Evolutionary conservation across 108 stramenopile genomes (phyloP), one percentile per base, ranked within the genome.

Genomic region (Skeletonema menzelii): DNA sequence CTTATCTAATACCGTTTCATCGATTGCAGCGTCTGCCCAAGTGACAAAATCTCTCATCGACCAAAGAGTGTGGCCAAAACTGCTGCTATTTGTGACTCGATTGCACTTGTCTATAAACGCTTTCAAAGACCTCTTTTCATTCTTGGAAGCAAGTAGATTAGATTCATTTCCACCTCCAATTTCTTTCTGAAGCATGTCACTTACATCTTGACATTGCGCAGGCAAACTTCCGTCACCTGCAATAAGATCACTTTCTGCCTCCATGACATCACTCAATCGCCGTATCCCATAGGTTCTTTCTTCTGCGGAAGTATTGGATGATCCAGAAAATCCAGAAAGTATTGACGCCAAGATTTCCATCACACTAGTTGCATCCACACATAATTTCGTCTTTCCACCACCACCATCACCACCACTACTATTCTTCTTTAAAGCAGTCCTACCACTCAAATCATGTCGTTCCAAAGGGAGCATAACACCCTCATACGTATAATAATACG

Each of bases 401-500:
- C 19, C 6, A 14, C 19, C 11, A 12, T 22, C 14, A 47, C 70
- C 38, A 20, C 31, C 34, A 64, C 37, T 19, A 31, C 60, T 59
- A 17, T 66, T 14, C 27, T 69, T 24, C 37, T 56, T 65, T 0
- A 17, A 24, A 10, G 2, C 13, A 15, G 1, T 42, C 14, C 40
- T 42, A 11, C 40, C 0, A n/a, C 4, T 42, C 49, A 3, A 53
- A 19, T 6, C 19, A 53, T 53, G 49, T 7, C 49, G 8, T 53
- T 53, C 49, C 8, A 37, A 55, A 5, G 84, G 84, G 19, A 83
- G 59, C 60, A 86, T 79, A 10, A 76, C 75, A 26, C 75, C 76
- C 13, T 87, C 86, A 62, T 84, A 90, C 46, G 73, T 68, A 67
- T 89, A 86, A 77, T 94, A 91, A 80, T 89, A 91, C 11, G 81